Evolutionary conservation across 345 rosid genomes (phyloP).

Genomic region (Arabis alpina): DNA sequence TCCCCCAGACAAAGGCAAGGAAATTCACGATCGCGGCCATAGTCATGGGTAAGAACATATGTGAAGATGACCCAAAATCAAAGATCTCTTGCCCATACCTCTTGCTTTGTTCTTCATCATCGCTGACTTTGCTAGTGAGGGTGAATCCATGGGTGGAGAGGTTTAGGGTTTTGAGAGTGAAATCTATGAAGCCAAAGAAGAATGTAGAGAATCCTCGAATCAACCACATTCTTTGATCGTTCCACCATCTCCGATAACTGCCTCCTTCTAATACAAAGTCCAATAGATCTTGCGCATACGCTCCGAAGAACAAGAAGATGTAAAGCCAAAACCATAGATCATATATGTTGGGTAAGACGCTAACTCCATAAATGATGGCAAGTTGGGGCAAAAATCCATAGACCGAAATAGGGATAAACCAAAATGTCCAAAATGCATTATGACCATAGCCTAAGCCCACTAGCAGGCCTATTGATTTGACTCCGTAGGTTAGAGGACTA

Average conservation of each 20-base stretch:
- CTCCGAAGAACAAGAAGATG: conserved; percentile 63
- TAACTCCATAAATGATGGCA: conserved; percentile 51
- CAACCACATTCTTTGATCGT: conserved; percentile 64
- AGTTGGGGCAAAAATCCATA: conserved; percentile 75
- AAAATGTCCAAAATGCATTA: conserved; percentile 54
- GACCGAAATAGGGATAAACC: conserved; percentile 50
- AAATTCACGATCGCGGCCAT: conserved; percentile 57
- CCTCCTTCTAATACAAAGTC: conserved; percentile 51
- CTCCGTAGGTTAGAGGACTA: conserved; percentile 54
- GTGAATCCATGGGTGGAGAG: conserved; percentile 54
- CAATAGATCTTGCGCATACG: conserved; percentile 55
- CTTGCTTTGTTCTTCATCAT: conserved; percentile 59
- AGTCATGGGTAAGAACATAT: conserved; percentile 55
- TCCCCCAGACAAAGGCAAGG: conserved; percentile 44
- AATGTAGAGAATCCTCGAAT: conserved; percentile 55
- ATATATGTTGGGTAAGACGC: conserved; percentile 59
- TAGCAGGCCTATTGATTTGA: conserved; percentile 46
- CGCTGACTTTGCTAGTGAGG: conserved; percentile 61
- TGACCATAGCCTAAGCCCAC: conserved; percentile 49
- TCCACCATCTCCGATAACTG: conserved; percentile 64
- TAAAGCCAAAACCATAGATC: conserved; percentile 68
- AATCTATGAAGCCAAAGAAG: conserved; percentile 54
- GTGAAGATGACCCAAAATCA: conserved; percentile 62
- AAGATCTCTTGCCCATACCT: conserved; percentile 61
- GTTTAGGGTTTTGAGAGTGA: conserved; percentile 50